A percentile compares a stretch with the other conserved stretches of the same genome.
These are phyloP conservation scores for Lachnellula arida DNA, from an alignment of 2,329 filamentous ascomycete genomes.

Conservation along the genomic window DNA sequence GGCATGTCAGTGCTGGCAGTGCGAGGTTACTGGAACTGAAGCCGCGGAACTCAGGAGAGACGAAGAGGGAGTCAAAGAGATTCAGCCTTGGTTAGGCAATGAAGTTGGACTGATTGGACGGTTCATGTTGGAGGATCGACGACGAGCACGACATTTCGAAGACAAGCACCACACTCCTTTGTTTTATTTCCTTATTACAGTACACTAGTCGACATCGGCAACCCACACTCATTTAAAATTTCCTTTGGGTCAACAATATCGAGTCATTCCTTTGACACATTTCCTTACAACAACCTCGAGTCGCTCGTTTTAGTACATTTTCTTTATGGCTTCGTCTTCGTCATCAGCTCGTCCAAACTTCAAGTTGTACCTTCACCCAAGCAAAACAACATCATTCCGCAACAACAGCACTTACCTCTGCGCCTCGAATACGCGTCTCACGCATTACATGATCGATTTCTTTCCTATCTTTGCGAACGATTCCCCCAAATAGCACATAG, in stretches of 20 bases:
- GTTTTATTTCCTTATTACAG: constrained; percentile 21
- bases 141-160: constrained; percentile 19
- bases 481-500: constrained; percentile 23
- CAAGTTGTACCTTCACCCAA: not conserved
- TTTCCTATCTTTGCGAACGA: constrained; percentile 12
- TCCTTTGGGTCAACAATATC: constrained; percentile 18
- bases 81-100: constrained; percentile 25
- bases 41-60: constrained; percentile 50
- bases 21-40: constrained; percentile 68
- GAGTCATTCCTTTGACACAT: constrained; percentile 30
- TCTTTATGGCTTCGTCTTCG: constrained; percentile 17
- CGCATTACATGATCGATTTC: constrained; percentile 9
- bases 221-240: constrained; percentile 30
- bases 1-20: constrained; percentile 73
- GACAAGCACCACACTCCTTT: constrained; percentile 32
- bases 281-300: constrained; percentile 25
- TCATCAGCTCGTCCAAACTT: constrained; percentile 3
- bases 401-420: not conserved
- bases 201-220: constrained; percentile 22
- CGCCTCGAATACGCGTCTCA: not conserved
- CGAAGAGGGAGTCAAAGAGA: constrained; percentile 30
- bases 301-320: constrained; percentile 16
- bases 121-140: constrained; percentile 7
- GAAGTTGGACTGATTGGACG: constrained; percentile 3
- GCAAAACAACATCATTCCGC: not conserved